Conservation (phyloP, 306 rosid genomes). For the Cicer judaicum region DNA sequence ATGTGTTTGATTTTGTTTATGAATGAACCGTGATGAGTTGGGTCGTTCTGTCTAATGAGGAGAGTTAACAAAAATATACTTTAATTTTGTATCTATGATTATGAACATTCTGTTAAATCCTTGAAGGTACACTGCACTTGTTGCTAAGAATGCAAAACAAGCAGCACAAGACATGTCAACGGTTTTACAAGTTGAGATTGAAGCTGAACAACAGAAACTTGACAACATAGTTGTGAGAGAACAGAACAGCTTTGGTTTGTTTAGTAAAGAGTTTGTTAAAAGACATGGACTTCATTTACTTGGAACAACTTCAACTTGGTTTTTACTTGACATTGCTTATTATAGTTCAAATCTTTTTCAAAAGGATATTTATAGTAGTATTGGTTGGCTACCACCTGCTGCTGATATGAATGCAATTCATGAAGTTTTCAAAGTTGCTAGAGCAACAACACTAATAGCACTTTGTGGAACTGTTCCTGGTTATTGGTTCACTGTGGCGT, state of each 20-base stretch:
- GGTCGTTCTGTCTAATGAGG: too few species aligned
- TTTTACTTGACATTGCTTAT: constrained; percentile 43
- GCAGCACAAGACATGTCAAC: constrained; percentile 47
- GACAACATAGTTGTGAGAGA: background rate
- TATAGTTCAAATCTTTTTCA: constrained; percentile 50
- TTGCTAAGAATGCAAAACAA: constrained; percentile 42
- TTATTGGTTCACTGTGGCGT: constrained; percentile 50
- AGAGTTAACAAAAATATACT: too few species aligned
- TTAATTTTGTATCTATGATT: too few species aligned
- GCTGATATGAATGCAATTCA: constrained; percentile 45
- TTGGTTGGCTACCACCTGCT: constrained; percentile 49
- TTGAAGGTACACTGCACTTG: constrained; percentile 45
- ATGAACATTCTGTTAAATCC: too few species aligned
- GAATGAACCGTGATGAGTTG: too few species aligned
- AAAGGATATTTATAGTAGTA: constrained; percentile 35
- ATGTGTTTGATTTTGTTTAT: too few species aligned
- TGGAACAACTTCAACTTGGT: constrained; percentile 49
- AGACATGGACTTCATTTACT: constrained; percentile 45
- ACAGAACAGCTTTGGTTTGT: constrained; percentile 36
- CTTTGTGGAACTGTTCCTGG: constrained; percentile 48
- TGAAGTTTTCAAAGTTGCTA: constrained; percentile 43
- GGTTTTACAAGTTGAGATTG: constrained; percentile 39
- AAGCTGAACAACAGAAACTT: constrained; percentile 31
- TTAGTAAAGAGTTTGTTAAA: constrained; percentile 13
- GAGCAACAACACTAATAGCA: constrained; percentile 43